Conservation (phyloP, 2,329 filamentous ascomycete genomes). For the Ceratocystis huliohia region DNA sequence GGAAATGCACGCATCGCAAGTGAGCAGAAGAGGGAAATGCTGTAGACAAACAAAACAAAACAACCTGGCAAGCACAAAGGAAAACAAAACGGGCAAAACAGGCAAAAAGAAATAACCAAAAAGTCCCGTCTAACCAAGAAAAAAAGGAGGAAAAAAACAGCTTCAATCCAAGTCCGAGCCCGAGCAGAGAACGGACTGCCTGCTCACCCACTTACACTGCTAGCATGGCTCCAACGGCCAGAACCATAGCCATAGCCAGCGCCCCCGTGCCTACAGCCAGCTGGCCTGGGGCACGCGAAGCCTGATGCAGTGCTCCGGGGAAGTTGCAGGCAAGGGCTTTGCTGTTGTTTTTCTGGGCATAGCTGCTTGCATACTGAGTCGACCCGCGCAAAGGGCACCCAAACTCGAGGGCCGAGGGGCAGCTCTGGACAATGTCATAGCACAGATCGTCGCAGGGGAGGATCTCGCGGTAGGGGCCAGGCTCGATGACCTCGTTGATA, state of each 20-base stretch:
- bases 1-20: constrained; percentile 1
- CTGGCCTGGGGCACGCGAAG: not conserved
- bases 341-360: constrained; percentile 26
- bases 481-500: constrained; percentile 59
- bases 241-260: not conserved
- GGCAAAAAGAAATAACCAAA: not conserved
- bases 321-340: constrained; percentile 30
- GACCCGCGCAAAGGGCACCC: constrained; percentile 47
- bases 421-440: constrained; percentile 72
- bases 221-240: not conserved
- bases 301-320: constrained; percentile 19
- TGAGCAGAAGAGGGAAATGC: not conserved
- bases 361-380: constrained; percentile 29
- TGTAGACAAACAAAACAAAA: not conserved
- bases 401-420: constrained; percentile 65
- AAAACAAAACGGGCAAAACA: not conserved
- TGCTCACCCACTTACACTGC: not conserved
- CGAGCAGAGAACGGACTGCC: not conserved
- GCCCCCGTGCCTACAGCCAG: not conserved
- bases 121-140: not conserved
- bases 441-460: constrained; percentile 81
- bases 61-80: not conserved
- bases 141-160: not conserved
- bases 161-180: not conserved
- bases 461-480: constrained; percentile 89